These are phyloP conservation scores for Penicillium sp. DNA, from an alignment of 2,329 filamentous ascomycete genomes.

Conservation along the genomic window DNA sequence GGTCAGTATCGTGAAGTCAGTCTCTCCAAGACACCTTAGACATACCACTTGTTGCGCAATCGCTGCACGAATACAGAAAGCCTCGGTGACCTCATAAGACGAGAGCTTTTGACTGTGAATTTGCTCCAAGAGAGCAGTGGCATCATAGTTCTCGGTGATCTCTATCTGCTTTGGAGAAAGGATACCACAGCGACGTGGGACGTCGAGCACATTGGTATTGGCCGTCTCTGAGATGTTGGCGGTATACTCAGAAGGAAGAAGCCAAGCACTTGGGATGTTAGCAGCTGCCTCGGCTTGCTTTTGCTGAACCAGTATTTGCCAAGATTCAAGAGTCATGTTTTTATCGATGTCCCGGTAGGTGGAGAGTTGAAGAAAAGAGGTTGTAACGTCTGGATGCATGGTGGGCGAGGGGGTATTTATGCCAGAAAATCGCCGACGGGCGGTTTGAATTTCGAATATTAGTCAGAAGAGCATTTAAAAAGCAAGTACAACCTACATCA, in stretches of 20 bases:
- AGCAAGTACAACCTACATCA: not conserved
- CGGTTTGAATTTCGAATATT: not conserved
- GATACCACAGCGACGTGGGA: constrained; percentile 10
- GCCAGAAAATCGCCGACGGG: not conserved
- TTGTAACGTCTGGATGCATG: not conserved
- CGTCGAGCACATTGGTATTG: constrained; percentile 11
- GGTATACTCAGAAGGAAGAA: constrained; percentile 5
- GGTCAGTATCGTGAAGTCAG: not conserved
- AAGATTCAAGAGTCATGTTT: constrained; percentile 7
- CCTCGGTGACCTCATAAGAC: constrained; percentile 14
- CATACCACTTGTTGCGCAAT: constrained; percentile 19
- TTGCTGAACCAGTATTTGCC: constrained; percentile 6
- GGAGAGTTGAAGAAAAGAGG: not conserved
- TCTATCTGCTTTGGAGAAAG: constrained; percentile 7
- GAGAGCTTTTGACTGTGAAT: constrained; percentile 5
- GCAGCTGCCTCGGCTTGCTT: constrained; percentile 11
- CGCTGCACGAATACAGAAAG: constrained; percentile 17
- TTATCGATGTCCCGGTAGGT: not conserved
- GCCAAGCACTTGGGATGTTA: constrained; percentile 14
- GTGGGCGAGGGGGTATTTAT: constrained; percentile 5
- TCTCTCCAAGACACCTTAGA: not conserved
- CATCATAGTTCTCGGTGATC: constrained; percentile 17
- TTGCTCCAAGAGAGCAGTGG: constrained; percentile 10
- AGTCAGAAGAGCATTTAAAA: not conserved
- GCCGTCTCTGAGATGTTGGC: constrained; percentile 7